Percentiles rank a stretch among this genome's conserved stretches.
Evolutionary conservation across 345 rosid species (phyloP).

Genomic region (Triadica sebifera): DNA sequence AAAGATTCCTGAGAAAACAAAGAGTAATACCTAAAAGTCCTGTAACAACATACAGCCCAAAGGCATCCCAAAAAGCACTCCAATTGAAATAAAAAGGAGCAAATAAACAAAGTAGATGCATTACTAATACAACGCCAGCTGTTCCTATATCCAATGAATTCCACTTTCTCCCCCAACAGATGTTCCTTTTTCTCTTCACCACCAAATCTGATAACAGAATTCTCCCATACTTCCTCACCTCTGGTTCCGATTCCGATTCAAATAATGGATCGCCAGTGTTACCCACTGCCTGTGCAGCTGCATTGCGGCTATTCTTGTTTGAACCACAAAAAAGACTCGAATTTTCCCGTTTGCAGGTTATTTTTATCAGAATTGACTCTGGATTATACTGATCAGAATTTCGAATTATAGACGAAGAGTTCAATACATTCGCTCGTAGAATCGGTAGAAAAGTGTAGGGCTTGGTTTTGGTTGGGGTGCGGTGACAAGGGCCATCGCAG

Average conservation of each 20-base stretch:
- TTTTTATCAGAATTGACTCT: background rate
- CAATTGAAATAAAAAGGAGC: constrained; percentile 79
- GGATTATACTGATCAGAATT: constrained; percentile 18
- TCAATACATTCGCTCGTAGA: constrained; percentile 10
- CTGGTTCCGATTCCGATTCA: constrained; percentile 20
- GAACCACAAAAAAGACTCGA: constrained; percentile 23
- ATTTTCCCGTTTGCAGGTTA: background rate
- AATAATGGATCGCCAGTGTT: constrained; percentile 10
- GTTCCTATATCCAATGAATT: constrained; percentile 47
- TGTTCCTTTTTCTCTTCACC: constrained; percentile 50
- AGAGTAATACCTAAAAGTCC: constrained; percentile 78
- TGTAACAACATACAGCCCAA: constrained; percentile 52
- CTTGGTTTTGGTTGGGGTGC: constrained; percentile 21
- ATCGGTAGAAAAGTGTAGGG: constrained; percentile 26
- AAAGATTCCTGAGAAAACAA: constrained; percentile 66
- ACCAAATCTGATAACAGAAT: constrained; percentile 67
- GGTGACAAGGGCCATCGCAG: constrained; percentile 48
- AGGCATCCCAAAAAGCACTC: constrained; percentile 65
- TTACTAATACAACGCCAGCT: constrained; percentile 46
- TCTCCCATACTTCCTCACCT: constrained; percentile 32
- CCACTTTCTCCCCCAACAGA: constrained; percentile 56
- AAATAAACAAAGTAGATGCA: constrained; percentile 65
- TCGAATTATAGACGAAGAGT: background rate
- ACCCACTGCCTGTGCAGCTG: constrained; percentile 23
- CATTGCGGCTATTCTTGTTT: constrained; percentile 18